A percentile compares a stretch with the other conserved stretches of the same genome.
These are phyloP conservation scores for Camellia oleifera DNA, from an alignment of 179 eudicot species.

Conservation along the genomic window DNA sequence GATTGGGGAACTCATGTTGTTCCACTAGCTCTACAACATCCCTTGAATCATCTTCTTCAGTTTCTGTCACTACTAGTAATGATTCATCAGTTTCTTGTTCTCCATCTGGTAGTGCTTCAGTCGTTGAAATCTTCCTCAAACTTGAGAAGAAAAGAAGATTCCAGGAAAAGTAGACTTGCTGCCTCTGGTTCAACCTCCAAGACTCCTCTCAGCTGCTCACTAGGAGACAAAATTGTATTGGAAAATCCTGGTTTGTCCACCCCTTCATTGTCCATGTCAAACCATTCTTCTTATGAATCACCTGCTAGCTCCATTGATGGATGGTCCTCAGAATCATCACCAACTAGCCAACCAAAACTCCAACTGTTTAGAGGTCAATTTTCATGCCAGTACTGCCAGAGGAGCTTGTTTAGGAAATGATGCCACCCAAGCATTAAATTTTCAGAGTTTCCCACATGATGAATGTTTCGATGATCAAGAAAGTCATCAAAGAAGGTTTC, in stretches of 20 bases:
- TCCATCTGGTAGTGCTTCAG: too few relatives aligned
- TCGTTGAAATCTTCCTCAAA: too few relatives aligned
- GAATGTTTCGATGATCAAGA: conserved; percentile 17
- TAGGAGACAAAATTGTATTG: conserved; percentile 26
- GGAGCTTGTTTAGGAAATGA: conserved; percentile 18
- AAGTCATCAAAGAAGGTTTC: conserved; percentile 12
- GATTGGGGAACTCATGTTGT: too few relatives aligned
- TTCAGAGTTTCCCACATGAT: conserved; percentile 13
- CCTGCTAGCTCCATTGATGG: conserved; percentile 47
- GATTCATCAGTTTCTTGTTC: too few relatives aligned
- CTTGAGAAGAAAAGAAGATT: too few relatives aligned
- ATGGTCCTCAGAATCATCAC: conserved; percentile 45
- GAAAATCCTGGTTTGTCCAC: conserved; percentile 30
- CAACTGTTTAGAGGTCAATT: conserved; percentile 16
- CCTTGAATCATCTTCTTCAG: too few relatives aligned
- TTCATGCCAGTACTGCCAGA: conserved; percentile 15
- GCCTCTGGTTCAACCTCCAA: conserved; percentile 19
- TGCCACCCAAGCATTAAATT: conserved; percentile 10
- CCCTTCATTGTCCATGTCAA: conserved; percentile 28
- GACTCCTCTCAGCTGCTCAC: conserved; percentile 24
- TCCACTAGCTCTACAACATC: too few relatives aligned
- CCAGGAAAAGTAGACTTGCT: too few relatives aligned
- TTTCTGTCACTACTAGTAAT: too few relatives aligned
- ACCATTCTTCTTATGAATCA: conserved; percentile 35
- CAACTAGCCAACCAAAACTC: conserved; percentile 30